Base-by-base conservation (phyloP, 1,284 basidiomycete genomes). In the Dichomitus squalens region DNA sequence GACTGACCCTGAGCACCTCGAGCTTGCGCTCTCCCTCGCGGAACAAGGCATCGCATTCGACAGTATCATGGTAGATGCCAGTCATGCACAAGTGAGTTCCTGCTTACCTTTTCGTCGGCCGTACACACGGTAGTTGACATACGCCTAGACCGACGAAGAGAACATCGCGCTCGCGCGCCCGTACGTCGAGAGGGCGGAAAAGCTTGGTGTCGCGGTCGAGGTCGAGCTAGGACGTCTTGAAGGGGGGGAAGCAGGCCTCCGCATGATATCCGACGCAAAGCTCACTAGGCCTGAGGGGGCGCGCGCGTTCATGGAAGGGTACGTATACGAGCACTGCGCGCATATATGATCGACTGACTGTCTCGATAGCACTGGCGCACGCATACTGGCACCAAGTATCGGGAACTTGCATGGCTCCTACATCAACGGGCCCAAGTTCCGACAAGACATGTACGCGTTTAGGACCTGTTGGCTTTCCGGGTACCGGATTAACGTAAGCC, bases 181-280 rank as follows among this genome's bases (percentile, higher is more conserved):
- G 0, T 79, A 78, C 58, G 74, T 80, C 9, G 75, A 79, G 46
- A 76, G 79, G 7, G 78, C 77, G 4, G 66, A 65, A 7, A 76
- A 74, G 53, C 66, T 62, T 31, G 78, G 78, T 5, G 69, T 82
- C 33, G 75, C 76, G 1, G 76, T 82, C 4, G 79, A 82, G 56
- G 79, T 81, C 21, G 79, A 82, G 63, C 73, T 81, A 7, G 80
- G 79, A 5, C 74, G 79, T n/a, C 71, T 81, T n/a, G 79, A 81
- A 62, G 79, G 79, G 6, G 79, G 79, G 5, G 78, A 81, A 61
- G 61, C 79, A 6, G 79, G 80, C 14, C 69, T 82, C 25, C 69
- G 78, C 12, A 73, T 76, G 68, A 79, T 80, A 16, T 78, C 75
- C 7, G 78, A 79, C 49, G 75, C 78, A 12, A 79, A 79, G 61